A percentile compares a stretch with the other conserved stretches of the same genome.
These are phyloP conservation scores for Artemisia annua DNA, from an alignment of 129 eudicot species.

Conservation along the genomic window DNA sequence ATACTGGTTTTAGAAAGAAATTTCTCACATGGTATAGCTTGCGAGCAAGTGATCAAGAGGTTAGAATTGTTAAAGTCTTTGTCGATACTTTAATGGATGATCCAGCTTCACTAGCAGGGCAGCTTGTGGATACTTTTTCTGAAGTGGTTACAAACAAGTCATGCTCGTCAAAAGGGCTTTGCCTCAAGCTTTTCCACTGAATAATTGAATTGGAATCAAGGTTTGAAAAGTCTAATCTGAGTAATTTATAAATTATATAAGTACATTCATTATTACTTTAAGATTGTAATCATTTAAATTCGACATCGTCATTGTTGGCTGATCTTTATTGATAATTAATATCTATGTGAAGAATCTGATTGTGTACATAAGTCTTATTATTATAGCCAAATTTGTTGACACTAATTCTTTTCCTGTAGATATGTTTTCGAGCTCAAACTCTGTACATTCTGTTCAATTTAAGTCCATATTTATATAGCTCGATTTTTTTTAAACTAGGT, in stretches of 20 bases:
- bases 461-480: no score
- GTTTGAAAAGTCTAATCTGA: slow-evolving; percentile 32
- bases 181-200: slow-evolving; percentile 45
- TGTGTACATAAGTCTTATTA: slow-evolving; percentile 20
- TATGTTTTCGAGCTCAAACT: background rate
- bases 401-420: background rate
- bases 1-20: slow-evolving; percentile 67
- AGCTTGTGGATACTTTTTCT: slow-evolving; percentile 72
- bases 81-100: slow-evolving; percentile 81
- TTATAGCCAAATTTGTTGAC: background rate
- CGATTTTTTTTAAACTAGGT: background rate
- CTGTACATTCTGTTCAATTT: background rate
- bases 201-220: slow-evolving; percentile 23
- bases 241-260: slow-evolving; percentile 12
- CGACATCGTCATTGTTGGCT: slow-evolving; percentile 30
- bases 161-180: slow-evolving; percentile 42
- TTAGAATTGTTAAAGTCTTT: slow-evolving; percentile 72
- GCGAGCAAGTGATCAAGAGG: slow-evolving; percentile 73
- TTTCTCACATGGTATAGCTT: slow-evolving; percentile 89
- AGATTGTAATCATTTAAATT: slow-evolving; percentile 33
- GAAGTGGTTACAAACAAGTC: slow-evolving; percentile 75
- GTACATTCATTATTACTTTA: slow-evolving; percentile 32
- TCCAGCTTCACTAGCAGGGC: slow-evolving; percentile 79
- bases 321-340: slow-evolving; percentile 10
- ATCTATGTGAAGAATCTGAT: background rate